phyloP scores from a whole-genome alignment of 2,329 filamentous ascomycete genomes.

The Lasiodiplodia sp. region DNA sequence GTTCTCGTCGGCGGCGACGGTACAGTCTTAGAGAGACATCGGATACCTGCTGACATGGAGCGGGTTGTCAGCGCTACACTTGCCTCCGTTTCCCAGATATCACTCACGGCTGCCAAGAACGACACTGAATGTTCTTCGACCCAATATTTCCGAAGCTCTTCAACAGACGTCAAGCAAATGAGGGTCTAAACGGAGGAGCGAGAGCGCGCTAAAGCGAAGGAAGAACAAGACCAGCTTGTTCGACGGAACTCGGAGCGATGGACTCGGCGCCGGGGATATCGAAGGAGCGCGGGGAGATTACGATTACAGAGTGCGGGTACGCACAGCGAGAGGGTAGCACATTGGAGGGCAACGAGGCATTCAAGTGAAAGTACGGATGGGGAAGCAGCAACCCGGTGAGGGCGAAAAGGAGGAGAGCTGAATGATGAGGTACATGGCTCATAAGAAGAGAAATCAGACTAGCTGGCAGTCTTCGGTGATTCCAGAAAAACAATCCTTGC shows the following conservation, averaged over 20 bases:
- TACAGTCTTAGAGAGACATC: background rate
- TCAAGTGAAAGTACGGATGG: conserved; percentile 9
- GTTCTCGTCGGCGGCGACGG: background rate
- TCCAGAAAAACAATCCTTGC: conserved; percentile 6
- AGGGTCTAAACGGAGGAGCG: background rate
- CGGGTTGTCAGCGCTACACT: conserved; percentile 1
- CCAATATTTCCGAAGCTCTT: background rate
- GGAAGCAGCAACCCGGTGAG: conserved; percentile 21
- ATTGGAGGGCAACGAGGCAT: background rate
- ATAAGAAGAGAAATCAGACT: conserved; percentile 3
- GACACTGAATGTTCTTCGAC: background rate
- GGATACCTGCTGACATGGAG: background rate
- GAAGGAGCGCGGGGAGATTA: conserved; percentile 6
- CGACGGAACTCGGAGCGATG: background rate
- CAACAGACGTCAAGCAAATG: background rate
- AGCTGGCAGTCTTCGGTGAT: background rate
- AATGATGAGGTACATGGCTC: background rate
- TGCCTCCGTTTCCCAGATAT: background rate
- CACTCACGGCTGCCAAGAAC: conserved; percentile 2
- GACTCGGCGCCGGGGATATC: background rate
- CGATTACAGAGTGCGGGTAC: conserved; percentile 12
- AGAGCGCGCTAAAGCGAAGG: background rate
- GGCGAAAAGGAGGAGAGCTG: conserved; percentile 5
- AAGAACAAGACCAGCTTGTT: conserved; percentile 26
- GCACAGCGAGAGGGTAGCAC: background rate